phyloP scores from a whole-genome alignment of 1,284 basidiomycete genomes.

The Sphaerobolus stellatus region DNA sequence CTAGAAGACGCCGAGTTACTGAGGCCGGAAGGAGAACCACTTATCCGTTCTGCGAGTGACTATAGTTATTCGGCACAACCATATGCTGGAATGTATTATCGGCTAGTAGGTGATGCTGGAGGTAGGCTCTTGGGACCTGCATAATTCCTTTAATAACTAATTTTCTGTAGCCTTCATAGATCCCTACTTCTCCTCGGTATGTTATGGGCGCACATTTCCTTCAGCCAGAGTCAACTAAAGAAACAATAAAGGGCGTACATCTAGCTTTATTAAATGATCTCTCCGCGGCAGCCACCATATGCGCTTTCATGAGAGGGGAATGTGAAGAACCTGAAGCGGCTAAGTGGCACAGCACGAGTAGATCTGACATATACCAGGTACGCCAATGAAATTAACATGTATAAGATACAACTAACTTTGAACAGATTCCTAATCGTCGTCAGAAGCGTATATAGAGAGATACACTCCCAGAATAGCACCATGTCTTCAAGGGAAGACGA shows the following conservation, averaged over 20 bases:
- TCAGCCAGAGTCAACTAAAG: neutral
- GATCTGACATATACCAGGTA: conserved; percentile 61
- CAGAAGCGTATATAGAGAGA: neutral
- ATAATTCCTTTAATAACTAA: neutral
- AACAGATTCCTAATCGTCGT: neutral
- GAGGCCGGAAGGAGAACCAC: conserved; percentile 12
- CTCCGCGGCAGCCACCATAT: too few relatives aligned
- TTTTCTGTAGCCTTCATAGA: conserved; percentile 62
- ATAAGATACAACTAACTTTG: too few relatives aligned
- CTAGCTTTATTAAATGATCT: too few relatives aligned
- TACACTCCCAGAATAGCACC: too few relatives aligned
- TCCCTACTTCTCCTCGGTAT: conserved; percentile 68
- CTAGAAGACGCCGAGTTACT: conserved; percentile 45
- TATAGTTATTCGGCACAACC: conserved; percentile 67
- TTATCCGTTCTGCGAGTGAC: conserved; percentile 53
- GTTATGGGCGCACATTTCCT: neutral
- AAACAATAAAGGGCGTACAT: conserved; percentile 46
- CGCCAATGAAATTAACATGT: too few relatives aligned
- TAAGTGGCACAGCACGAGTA: conserved; percentile 53
- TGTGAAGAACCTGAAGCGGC: conserved; percentile 54
- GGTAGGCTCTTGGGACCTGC: conserved; percentile 39
- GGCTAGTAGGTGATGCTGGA: conserved; percentile 78
- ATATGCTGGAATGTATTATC: conserved; percentile 61
- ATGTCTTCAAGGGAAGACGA: neutral
- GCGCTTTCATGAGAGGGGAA: conserved; percentile 56